Percentiles rank a stretch among this genome's conserved stretches.
These are phyloP conservation scores for Xylariaceae sp. DNA, from an alignment of 2,329 filamentous ascomycete species.

Conservation along the genomic window DNA sequence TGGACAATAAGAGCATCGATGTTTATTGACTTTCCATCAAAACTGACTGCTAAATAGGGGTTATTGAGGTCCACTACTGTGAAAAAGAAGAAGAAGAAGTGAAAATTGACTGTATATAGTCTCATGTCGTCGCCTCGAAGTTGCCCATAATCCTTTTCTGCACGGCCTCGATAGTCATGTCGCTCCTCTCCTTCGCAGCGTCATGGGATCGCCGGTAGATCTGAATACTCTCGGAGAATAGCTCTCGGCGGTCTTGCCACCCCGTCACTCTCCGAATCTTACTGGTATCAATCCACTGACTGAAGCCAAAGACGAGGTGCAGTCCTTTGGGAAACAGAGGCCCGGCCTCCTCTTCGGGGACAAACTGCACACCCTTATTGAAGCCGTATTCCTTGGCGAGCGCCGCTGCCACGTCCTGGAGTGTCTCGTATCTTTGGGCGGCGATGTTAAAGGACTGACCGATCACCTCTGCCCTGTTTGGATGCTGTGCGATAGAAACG, in stretches of 20 bases:
- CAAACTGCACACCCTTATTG: not conserved
- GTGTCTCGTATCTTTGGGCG: constrained; percentile 40
- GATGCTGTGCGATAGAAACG: constrained; percentile 39
- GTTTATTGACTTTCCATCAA: too few relatives aligned
- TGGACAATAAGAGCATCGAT: too few relatives aligned
- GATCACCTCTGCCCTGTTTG: constrained; percentile 29
- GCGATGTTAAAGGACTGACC: constrained; percentile 45
- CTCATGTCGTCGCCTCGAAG: too few relatives aligned
- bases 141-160: not conserved
- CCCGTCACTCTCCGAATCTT: constrained; percentile 38
- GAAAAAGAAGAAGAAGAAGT: too few relatives aligned
- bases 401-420: constrained; percentile 35
- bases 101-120: too few relatives aligned
- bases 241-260: constrained; percentile 35
- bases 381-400: constrained; percentile 37
- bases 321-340: constrained; percentile 15
- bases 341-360: not conserved
- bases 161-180: not conserved
- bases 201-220: constrained; percentile 39
- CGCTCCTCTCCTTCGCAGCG: constrained; percentile 17
- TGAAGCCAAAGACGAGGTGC: constrained; percentile 32
- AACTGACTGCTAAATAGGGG: too few relatives aligned
- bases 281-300: constrained; percentile 40
- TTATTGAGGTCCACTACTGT: too few relatives aligned
- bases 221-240: constrained; percentile 36